phyloP scores from a whole-genome alignment of 768 basidiomycete genomes.

The Nidularia pulvinata region DNA sequence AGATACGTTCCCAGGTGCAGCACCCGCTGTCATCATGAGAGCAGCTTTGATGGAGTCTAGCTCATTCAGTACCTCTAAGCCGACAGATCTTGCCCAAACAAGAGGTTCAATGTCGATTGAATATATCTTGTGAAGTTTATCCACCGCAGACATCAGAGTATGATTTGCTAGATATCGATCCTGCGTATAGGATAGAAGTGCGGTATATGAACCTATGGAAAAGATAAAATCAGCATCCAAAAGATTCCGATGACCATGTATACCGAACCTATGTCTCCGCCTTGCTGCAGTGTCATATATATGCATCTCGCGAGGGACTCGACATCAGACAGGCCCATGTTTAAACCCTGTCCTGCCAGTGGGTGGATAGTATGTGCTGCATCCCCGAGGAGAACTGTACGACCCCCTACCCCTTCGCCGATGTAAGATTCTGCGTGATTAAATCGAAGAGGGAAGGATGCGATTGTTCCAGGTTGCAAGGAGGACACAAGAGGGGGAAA shows the following conservation, averaged over 20 bases:
- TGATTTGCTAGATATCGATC: constrained; percentile 89
- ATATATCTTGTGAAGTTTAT: constrained; percentile 92
- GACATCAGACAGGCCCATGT: constrained; percentile 90
- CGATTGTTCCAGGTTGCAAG: constrained; percentile 72
- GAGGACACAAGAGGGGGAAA: constrained; percentile 76
- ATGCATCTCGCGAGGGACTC: constrained; percentile 71
- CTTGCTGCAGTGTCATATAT: constrained; percentile 49
- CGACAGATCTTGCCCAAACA: constrained; percentile 87
- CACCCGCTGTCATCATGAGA: constrained; percentile 80
- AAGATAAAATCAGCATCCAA: too few relatives aligned
- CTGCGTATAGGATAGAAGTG: constrained; percentile 75
- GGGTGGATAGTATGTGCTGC: constrained; percentile 96
- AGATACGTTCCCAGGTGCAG: constrained; percentile 12
- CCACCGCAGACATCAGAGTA: constrained; percentile 77
- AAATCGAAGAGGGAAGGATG: constrained; percentile 89
- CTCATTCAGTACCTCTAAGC: constrained; percentile 92
- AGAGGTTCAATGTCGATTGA: constrained; percentile 61
- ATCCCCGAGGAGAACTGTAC: constrained; percentile 93
- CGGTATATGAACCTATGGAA: constrained; percentile 65
- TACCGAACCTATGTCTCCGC: constrained; percentile 77
- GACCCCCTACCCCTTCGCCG: constrained; percentile 61
- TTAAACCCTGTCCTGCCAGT: constrained; percentile 94
- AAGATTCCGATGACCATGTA: too few relatives aligned
- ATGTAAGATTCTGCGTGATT: constrained; percentile 88
- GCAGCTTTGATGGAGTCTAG: constrained; percentile 79